These are phyloP conservation scores for Fusarium transvaalense DNA, from an alignment of 2,329 filamentous ascomycete genomes.

Conservation along the genomic window DNA sequence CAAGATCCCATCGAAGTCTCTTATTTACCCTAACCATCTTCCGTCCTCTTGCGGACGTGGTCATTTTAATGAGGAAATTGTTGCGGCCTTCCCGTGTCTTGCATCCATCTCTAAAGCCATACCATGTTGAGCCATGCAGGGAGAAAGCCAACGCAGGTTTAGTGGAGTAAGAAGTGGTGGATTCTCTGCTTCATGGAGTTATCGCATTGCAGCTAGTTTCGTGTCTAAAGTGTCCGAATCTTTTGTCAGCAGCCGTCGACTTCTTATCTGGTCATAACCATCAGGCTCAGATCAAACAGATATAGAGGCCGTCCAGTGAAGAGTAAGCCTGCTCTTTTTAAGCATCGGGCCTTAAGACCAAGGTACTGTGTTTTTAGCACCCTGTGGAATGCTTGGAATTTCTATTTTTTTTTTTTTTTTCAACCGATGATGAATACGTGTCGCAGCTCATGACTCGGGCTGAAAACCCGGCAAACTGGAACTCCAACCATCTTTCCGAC, in stretches of 20 bases:
- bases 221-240: constrained; percentile 7
- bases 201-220: not conserved
- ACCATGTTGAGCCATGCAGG: constrained; percentile 39
- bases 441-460: constrained; percentile 29
- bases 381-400: constrained; percentile 45
- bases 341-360: constrained; percentile 20
- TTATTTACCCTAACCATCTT: constrained; percentile 11
- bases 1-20: constrained; percentile 1
- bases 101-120: constrained; percentile 28
- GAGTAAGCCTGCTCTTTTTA: not conserved
- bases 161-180: constrained; percentile 7
- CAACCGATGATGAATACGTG: constrained; percentile 24
- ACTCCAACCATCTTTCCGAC: constrained; percentile 8
- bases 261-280: constrained; percentile 5
- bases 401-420: constrained; percentile 36
- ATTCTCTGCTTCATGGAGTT: constrained; percentile 12
- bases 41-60: constrained; percentile 2
- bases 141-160: constrained; percentile 32
- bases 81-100: constrained; percentile 20
- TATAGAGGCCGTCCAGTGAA: constrained; percentile 6
- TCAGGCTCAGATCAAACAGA: constrained; percentile 2
- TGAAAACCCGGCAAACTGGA: constrained; percentile 37
- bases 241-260: constrained; percentile 3
- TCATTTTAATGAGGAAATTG: not conserved
- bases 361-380: constrained; percentile 33